phyloP scores from a whole-genome alignment of 176 grass and related monocot genomes.

The Aegilops speltoides region DNA sequence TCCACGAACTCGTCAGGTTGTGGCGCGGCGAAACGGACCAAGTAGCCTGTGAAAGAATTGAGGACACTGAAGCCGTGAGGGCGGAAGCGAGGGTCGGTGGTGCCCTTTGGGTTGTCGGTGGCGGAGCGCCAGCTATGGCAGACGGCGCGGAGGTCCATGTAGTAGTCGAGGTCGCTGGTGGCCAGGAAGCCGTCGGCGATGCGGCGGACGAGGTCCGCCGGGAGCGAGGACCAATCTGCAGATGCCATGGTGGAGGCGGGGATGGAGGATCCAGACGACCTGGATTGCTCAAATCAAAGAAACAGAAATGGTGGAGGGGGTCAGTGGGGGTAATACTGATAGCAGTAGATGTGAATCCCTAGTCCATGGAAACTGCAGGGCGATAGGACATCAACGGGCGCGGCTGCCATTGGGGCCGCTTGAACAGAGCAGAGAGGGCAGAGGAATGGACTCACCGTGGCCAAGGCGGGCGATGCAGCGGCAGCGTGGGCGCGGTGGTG shows the following conservation, averaged over 20 bases:
- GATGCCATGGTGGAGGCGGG: not conserved
- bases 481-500: conserved; percentile 70
- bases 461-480: conserved; percentile 49
- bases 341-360: not conserved
- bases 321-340: not conserved
- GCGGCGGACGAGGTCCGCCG: not conserved
- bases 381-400: not conserved
- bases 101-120: not conserved
- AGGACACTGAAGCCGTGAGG: not conserved
- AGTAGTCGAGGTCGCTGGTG: not conserved
- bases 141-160: not conserved
- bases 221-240: not conserved
- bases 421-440: not conserved
- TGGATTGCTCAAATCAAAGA: not conserved
- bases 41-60: not conserved
- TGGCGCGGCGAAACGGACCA: not conserved
- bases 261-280: not conserved
- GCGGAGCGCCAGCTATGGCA: not conserved
- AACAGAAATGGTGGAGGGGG: not conserved
- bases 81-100: not conserved
- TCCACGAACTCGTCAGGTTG: not conserved
- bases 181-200: not conserved
- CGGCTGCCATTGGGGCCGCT: not conserved
- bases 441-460: not conserved
- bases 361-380: not conserved